Evolutionary conservation across 2,329 filamentous ascomycete genomes (phyloP), one percentile per base, ranked within the genome.

Genomic region (Aspergillus sp.): DNA sequence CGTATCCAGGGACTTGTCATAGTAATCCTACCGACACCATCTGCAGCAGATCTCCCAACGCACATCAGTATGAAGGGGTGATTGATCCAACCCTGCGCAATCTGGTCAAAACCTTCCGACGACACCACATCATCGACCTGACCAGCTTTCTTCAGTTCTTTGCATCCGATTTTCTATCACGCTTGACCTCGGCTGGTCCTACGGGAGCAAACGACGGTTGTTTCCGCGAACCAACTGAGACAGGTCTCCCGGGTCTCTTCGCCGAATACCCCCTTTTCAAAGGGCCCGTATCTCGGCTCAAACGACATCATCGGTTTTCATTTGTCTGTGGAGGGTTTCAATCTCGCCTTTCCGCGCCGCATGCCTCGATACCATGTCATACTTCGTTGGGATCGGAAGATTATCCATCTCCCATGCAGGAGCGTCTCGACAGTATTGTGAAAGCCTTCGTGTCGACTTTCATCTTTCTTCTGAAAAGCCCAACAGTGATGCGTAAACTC

Each of bases 381-480:
- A 17, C 35, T 38, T 17, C 4, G 11, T n/a, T 38, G 5, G 22
- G 2, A 6, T 4, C 16, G 16, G 40, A 20, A 17, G 3, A n/a
- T 20, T 5, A n/a, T 8, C 40, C 19, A n/a, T 42, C 14, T 22
- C 19, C 40, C 10, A 14, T 32, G 1, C 7, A 35, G 2, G 2
- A 26, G 2, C 38, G 36, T 16, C 42, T 51, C 7, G 26, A 50
- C 3, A 42, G 14, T 8, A 38, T 60, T 17, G 38, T 16, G 4
- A 42, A 30, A 1, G 33, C 56, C 3, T 56, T 61, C 9, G 36
- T 50, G 6, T 50, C 47, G 3, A 36, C 50, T 1, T 55, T 61
- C 17, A 5, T 3, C 6, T 48, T 56, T 20, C 51, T 62, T 2
- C 11, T 53, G 1, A 26, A 22, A 3, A 9, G 51, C 8, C 49